A percentile compares a stretch with the other conserved stretches of the same genome.
Conservation (phyloP, 306 rosid species). For the Gleditsia sinensis region DNA sequence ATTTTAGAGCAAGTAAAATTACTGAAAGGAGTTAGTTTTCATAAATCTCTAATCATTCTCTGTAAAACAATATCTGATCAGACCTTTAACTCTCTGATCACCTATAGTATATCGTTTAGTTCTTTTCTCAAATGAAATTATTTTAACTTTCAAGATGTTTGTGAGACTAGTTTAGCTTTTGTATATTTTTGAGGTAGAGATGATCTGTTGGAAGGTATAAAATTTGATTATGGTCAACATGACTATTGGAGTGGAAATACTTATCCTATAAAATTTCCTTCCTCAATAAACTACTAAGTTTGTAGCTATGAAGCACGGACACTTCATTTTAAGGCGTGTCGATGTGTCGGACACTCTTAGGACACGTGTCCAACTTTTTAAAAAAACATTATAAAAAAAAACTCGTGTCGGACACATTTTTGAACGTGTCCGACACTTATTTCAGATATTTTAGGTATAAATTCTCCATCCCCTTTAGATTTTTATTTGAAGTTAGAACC, state of each 20-base stretch:
- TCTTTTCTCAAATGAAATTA: slow-evolving; percentile 5
- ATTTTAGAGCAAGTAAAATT: slow-evolving; percentile 10
- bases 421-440: too few relatives aligned
- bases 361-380: too few relatives aligned
- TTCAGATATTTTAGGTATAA: too few relatives aligned
- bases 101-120: neutral
- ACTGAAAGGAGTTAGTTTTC: neutral
- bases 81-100: slow-evolving; percentile 26
- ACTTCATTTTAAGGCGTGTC: too few relatives aligned
- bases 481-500: too few relatives aligned
- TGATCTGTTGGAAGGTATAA: slow-evolving; percentile 13
- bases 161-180: slow-evolving; percentile 1
- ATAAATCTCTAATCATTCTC: slow-evolving; percentile 17
- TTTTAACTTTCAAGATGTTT: slow-evolving; percentile 13
- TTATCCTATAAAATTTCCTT: slow-evolving; percentile 14
- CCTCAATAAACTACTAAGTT: slow-evolving; percentile 18
- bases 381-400: too few relatives aligned
- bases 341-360: too few relatives aligned
- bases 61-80: slow-evolving; percentile 2
- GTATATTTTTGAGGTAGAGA: neutral
- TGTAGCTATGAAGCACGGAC: too few relatives aligned
- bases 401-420: too few relatives aligned
- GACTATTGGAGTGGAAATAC: slow-evolving; percentile 12
- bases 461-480: too few relatives aligned
- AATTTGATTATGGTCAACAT: neutral